Evolutionary conservation across 345 rosid species (phyloP).

Genomic region (Pistacia integerrima): DNA sequence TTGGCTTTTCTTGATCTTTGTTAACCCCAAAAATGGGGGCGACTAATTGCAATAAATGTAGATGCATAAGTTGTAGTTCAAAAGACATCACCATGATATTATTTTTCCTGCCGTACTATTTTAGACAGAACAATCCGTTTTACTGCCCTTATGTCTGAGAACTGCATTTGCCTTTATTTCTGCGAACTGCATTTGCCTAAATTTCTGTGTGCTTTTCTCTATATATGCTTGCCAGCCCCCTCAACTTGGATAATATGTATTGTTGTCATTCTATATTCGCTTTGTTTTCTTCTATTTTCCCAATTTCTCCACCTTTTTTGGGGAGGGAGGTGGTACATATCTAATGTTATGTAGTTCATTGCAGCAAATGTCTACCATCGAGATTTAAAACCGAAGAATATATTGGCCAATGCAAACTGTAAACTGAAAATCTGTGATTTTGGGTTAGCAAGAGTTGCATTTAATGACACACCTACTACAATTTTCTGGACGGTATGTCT

Average conservation of each 20-base stretch:
- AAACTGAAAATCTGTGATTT: constrained; percentile 96
- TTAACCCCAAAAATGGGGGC: neutral
- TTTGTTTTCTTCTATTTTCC: neutral
- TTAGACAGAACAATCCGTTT: neutral
- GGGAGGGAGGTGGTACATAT: neutral
- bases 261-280: neutral
- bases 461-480: constrained; percentile 84
- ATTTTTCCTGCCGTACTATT: neutral
- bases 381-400: constrained; percentile 94
- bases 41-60: constrained; percentile 1
- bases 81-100: neutral
- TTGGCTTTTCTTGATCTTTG: neutral
- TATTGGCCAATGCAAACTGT: constrained; percentile 97
- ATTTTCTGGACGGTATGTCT: constrained; percentile 89
- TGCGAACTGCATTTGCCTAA: neutral
- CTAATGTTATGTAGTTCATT: constrained; percentile 34
- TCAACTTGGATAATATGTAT: neutral
- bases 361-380: constrained; percentile 96
- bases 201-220: neutral
- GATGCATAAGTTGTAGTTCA: neutral
- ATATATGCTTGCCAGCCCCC: neutral
- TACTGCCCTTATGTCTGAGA: neutral
- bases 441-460: constrained; percentile 95
- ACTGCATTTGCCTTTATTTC: neutral
- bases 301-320: neutral